Base-by-base conservation (phyloP, 129 eudicot species). In the Saussurea involucrata region DNA sequence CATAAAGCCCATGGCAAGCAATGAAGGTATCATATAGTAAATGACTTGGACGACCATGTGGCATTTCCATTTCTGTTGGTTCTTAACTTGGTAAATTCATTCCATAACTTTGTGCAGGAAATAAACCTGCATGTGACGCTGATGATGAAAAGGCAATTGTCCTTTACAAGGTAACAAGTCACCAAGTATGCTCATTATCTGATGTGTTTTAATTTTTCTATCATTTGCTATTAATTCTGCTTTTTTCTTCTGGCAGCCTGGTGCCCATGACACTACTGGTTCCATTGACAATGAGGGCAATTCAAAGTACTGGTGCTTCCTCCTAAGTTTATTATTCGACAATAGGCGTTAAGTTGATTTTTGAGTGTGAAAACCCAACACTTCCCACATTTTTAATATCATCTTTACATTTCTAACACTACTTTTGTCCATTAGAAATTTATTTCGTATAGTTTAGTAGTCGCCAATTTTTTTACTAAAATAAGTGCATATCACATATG, bases 141-240 rank as follows among this genome's bases (percentile, higher is more conserved):
- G 83, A 80, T 80, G 93, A 89, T 13, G 97, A 90, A 74, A 91
- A 87, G 77, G 97, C 97, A 42, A 91, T 94, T 85, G 92, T 94
- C 71, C 92, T 94, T 57, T 94, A 94, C 89, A 85, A 73, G 93
- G 98, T 94, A 75, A 74, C 21, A 40, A 22, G 31, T 65, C 73
- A 71, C 42, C 78, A 63, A 75, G 12, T 75, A 5, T 65, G 25
- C 29, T 68, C 44, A 72, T 68, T 21, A 28, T 67, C 28, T 72
- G 33, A 9, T 66, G 28, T 37, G 27, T 68, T 11, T 36, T 34
- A 46, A 11, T 36, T n/a, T n/a, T n/a, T n/a, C n/a, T 29, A 20
- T 46, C 10, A 18, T 69, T 65, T 77, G 25, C 40, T 57, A 73
- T 69, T 34, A 49, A 42, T 64, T 58, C 3, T 33, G n/a, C 44